These are phyloP conservation scores for Neopestalotiopsis sp. DNA, from an alignment of 2,329 filamentous ascomycete species.

Conservation along the genomic window DNA sequence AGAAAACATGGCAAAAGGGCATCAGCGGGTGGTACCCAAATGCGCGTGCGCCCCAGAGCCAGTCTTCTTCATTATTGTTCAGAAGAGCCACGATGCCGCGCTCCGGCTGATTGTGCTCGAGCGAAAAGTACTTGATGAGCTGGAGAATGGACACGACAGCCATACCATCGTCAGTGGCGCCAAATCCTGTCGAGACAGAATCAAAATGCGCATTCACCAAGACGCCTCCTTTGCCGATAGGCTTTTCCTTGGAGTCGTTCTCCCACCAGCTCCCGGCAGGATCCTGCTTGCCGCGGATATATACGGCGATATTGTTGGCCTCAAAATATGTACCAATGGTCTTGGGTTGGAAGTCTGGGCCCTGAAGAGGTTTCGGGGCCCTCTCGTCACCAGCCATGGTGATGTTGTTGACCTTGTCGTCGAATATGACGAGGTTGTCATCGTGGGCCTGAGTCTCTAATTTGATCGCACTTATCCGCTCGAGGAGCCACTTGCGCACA, in stretches of 20 bases:
- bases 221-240: conserved; percentile 73
- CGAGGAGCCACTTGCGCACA: conserved; percentile 77
- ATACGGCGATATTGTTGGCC: conserved; percentile 89
- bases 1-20: conserved; percentile 81
- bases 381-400: conserved; percentile 37
- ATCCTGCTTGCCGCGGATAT: conserved; percentile 83
- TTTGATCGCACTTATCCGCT: conserved; percentile 73
- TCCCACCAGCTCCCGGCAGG: conserved; percentile 77
- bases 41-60: conserved; percentile 82
- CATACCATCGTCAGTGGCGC: conserved; percentile 92
- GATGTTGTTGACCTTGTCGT: conserved; percentile 78
- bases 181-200: conserved; percentile 85
- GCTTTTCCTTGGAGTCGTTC: conserved; percentile 44
- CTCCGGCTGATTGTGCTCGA: conserved; percentile 71
- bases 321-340: conserved; percentile 77
- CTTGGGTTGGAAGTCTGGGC: conserved; percentile 3
- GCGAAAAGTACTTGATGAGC: conserved; percentile 84
- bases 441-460: conserved; percentile 55
- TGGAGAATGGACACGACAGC: conserved; percentile 88
- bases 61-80: conserved; percentile 97
- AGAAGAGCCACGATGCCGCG: conserved; percentile 83
- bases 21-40: conserved; percentile 85
- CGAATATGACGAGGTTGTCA: conserved; percentile 65
- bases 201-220: conserved; percentile 96
- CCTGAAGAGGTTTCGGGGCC: conserved; percentile 5